Evolutionary conservation across 306 rosid species (phyloP).

Genomic region (Begonia masoniana): DNA sequence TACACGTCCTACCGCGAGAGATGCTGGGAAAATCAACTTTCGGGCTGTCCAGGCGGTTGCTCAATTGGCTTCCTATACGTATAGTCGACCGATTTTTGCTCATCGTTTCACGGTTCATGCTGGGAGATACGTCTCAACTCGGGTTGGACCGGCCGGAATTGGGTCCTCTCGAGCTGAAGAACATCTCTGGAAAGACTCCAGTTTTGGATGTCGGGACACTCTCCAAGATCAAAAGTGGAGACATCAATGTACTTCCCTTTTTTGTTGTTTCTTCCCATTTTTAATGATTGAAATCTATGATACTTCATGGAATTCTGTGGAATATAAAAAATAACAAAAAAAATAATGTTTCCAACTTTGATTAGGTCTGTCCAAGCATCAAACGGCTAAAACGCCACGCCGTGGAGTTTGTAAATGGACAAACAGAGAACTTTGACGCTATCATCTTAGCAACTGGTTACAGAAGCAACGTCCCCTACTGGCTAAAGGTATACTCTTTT

Average conservation of each 20-base stretch:
- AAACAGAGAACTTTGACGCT: conserved; percentile 57
- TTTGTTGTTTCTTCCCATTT: conserved; percentile 10
- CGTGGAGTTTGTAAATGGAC: conserved; percentile 64
- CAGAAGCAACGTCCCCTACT: conserved; percentile 91
- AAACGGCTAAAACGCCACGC: conserved; percentile 57
- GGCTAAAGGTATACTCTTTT: conserved; percentile 66
- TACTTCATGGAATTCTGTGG: too few species aligned
- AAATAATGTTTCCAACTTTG: not conserved
- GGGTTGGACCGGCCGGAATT: conserved; percentile 78
- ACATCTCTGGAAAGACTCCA: conserved; percentile 84
- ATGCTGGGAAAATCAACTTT: conserved; percentile 98
- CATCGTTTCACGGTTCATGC: conserved; percentile 53
- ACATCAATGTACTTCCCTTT: conserved; percentile 54
- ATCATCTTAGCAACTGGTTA: conserved; percentile 92
- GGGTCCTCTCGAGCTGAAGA: conserved; percentile 94
- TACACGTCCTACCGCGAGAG: conserved; percentile 93
- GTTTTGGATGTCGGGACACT: conserved; percentile 98
- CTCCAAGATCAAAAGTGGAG: conserved; percentile 73
- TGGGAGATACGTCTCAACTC: conserved; percentile 70
- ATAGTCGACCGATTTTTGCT: conserved; percentile 66
- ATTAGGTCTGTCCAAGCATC: conserved; percentile 64
- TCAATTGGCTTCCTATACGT: conserved; percentile 76
- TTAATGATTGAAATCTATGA: conserved; percentile 3
- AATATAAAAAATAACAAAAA: too few species aligned
- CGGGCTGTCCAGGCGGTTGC: conserved; percentile 96